Evolutionary conservation across 1,284 basidiomycete species (phyloP).

Genomic region (Ustilago crameri): DNA sequence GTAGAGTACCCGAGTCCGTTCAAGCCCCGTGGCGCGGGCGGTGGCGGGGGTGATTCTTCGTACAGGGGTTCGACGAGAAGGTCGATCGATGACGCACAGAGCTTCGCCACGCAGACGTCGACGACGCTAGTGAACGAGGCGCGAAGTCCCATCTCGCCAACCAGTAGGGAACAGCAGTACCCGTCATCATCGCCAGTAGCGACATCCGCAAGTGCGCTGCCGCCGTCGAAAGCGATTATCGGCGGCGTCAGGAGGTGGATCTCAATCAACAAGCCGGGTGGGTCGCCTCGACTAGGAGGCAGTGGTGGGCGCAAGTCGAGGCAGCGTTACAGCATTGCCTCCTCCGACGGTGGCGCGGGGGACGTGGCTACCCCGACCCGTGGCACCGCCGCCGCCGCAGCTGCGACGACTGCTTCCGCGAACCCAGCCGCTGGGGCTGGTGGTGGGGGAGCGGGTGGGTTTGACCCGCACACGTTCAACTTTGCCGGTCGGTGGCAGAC

Average conservation of each 20-base stretch:
- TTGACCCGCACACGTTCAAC: conserved; percentile 45
- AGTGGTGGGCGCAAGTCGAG: conserved; percentile 17
- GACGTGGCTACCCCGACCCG: too few species aligned
- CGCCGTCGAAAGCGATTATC: conserved; percentile 52
- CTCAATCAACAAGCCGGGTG: conserved; percentile 48
- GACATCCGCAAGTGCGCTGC: conserved; percentile 9
- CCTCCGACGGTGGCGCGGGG: conserved; percentile 23
- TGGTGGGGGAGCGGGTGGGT: conserved; percentile 13
- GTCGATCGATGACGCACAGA: conserved; percentile 25
- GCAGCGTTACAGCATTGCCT: conserved; percentile 30
- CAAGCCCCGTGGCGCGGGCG: conserved; percentile 33
- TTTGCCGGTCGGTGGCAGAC: conserved; percentile 50
- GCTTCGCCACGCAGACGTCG: conserved; percentile 21
- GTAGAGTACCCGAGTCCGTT: conserved; percentile 47
- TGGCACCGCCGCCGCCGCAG: too few species aligned
- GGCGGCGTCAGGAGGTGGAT: conserved; percentile 61
- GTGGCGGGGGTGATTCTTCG: conserved; percentile 12
- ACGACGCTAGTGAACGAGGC: conserved; percentile 23
- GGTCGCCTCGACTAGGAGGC: conserved; percentile 17
- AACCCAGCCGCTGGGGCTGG: neutral
- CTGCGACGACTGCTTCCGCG: too few species aligned
- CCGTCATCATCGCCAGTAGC: conserved; percentile 10
- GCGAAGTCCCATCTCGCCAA: conserved; percentile 27
- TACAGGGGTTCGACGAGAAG: conserved; percentile 22
- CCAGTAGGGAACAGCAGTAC: conserved; percentile 9